Base-by-base conservation (phyloP, 2,329 filamentous ascomycete genomes). In the Penicillium sp. region DNA sequence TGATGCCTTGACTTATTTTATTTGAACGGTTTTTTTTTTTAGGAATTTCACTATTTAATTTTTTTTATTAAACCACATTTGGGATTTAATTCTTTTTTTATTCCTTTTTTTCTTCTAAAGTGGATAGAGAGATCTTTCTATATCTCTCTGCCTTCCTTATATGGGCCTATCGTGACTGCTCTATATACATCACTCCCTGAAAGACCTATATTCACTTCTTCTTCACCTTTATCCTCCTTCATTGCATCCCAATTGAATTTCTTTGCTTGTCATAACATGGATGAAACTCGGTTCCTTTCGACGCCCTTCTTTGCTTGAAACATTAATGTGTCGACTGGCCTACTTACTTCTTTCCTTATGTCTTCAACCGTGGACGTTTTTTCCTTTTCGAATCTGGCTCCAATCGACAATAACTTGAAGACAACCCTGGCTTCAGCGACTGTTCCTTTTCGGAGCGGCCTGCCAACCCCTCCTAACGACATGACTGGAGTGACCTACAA, bases 401-500 rank as follows among this genome's bases (percentile, higher is more conserved):
- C 69, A 51, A 58, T 60, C 50, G 55, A 63, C 56, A 36, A n/a
- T 36, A 36, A 36, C 34, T n/a, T 48, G 21, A 63, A 63, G 57
- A 48, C 50, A 45, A 42, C 58, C 45, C 55, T 64, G 36, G 61
- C 62, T 46, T 56, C 60, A 24, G 50, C 49, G 69, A 68, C 69
- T 58, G 68, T 66, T 68, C 68, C 72, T 47, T 69, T 72, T 48
- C 62, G 71, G 66, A 71, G 71, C 72, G 73, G 73, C 61, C 62
- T 76, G 36, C 73, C 72, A 21, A 75, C 73, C 24, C 73, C 73
- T 53, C 74, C 73, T 36, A 62, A 60, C 70, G 73, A 76, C 47
- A 76, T 76, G 74, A 72, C 67, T 46, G 71, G 73, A n/a, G 62
- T 75, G 45, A 66, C 73, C 29, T 72, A 73, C 54, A 73, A 70